Base-by-base conservation (phyloP, 139 green algal genomes). In the Micromonas commoda region DNA sequence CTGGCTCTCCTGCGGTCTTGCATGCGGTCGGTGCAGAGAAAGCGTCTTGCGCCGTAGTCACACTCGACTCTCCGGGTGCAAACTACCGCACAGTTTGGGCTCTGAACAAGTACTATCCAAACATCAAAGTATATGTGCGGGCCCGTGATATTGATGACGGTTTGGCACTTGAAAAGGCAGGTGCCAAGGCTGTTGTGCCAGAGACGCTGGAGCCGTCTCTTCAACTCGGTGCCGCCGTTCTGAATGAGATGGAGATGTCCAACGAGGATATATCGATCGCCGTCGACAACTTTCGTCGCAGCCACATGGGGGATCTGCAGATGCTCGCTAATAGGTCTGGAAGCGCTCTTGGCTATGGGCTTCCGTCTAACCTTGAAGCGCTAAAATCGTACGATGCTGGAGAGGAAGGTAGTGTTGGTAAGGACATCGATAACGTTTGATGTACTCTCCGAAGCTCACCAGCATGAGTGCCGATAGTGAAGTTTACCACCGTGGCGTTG, bases 161-260 rank as follows among this genome's bases (percentile, higher is more conserved):
- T 28, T 72, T 98, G 29, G 96, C 92, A 78, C 86, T 99, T n/a
- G 96, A 98, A 86, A 95, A 93, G 73, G 93, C 93, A 0, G 94
- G 94, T 34, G 94, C 93, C 37, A 96, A 89, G 34, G 94, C 92
- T 5, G 94, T 98, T 72, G 93, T 98, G 35, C 96, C 96, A 3
- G 96, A 99, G 87, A 97, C 91, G 4, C 84, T 99, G 60, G 96
- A 99, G 86, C 96, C 96, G 0, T 90, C 81, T 26, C 87, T 99
- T 80, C 94, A 98, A 88, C 89, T 99, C 73, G 93, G 92, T 6
- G 91, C 93, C 1, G 92, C 92, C 2, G 89, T 97, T 72, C 87
- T 98, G 65, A 84, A 71, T 19, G 80, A 96, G 83, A 84, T 98
- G 45, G 85, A 91, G 29, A 88, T 93, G 81, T 88, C 89, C 6